Percentiles rank a stretch among this genome's conserved stretches.
phyloP scores from a whole-genome alignment of 306 rosid species.

The Sechiopsis laciniata region DNA sequence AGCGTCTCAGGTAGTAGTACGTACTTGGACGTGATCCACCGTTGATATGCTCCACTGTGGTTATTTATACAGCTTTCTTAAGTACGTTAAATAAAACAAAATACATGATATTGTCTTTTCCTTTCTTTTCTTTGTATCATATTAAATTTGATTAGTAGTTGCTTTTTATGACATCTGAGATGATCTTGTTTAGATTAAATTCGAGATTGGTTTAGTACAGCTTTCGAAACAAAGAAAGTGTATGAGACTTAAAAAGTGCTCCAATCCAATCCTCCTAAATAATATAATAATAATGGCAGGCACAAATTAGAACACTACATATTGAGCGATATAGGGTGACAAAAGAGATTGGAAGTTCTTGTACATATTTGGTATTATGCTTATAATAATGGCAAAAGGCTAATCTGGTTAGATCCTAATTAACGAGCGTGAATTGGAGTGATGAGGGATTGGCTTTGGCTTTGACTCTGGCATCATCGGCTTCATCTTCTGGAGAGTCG shows the following conservation, averaged over 20 bases:
- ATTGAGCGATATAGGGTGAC: neutral
- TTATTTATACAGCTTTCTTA: no score
- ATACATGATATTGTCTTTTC: no score
- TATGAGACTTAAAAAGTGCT: neutral
- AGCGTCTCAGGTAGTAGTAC: slow-evolving; percentile 37
- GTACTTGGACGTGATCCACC: no score
- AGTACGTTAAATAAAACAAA: no score
- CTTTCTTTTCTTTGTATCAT: slow-evolving; percentile 5
- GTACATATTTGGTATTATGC: neutral
- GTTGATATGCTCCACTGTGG: neutral
- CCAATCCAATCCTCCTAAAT: neutral
- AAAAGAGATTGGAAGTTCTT: neutral
- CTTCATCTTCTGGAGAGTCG: neutral
- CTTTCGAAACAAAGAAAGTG: neutral
- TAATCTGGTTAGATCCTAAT: neutral
- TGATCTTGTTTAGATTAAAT: neutral
- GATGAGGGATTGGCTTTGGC: neutral
- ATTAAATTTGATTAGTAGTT: neutral
- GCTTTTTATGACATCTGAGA: neutral
- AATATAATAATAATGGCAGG: neutral
- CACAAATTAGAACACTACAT: neutral
- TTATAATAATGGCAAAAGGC: neutral
- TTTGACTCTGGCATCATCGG: neutral
- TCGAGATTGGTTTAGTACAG: neutral
- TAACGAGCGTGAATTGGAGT: neutral